Evolutionary conservation across 257 asterid species (phyloP), one percentile per base, ranked within the genome.

Genomic region (Salvia miltiorrhiza): DNA sequence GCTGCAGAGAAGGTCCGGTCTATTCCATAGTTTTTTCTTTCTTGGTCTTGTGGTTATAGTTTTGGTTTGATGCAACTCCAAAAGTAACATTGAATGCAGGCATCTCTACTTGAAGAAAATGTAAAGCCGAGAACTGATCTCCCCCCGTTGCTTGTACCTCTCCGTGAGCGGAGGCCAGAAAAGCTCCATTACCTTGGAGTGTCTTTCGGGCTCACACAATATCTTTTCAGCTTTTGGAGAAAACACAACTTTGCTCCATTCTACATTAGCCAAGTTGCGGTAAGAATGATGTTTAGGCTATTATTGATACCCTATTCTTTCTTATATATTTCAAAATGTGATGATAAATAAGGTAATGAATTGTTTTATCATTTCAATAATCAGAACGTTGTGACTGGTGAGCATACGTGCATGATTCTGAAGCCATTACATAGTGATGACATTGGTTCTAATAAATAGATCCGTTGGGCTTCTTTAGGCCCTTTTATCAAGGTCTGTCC

Each of bases 171-270:
- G 67, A 77, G 76, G 55, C 93, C 99, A 21, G 99, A 93, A 77
- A 90, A 84, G 77, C 96, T 91, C 74, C 96, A 94, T 61, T 94
- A 94, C 69, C 76, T 91, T 41, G 96, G 99, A 11, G 99, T 91
- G 53, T 94, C 99, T 4, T 94, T 94, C 74, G 97, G 97, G 58
- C 97, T 94, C 60, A 91, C 96, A 54, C 81, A 79, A 65, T 93
- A 91, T 70, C 99, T 94, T 75, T 87, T 89, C 72, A 85, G 96
- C 54, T 94, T 94, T 65, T 94, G 99, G 99, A 89, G 90, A 84
- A 94, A 79, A 67, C 99, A 84, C 70, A 86, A 82, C 75, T 94
- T 90, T 78, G 93, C 84, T 75, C 99, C 99, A 20, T 94, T 94
- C 82, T 94, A 84, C 76, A 86, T 91, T 62, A 82, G 91, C 78